These are phyloP conservation scores for Ustilago vetiveriae DNA, from an alignment of 1,284 basidiomycete genomes.

Conservation along the genomic window DNA sequence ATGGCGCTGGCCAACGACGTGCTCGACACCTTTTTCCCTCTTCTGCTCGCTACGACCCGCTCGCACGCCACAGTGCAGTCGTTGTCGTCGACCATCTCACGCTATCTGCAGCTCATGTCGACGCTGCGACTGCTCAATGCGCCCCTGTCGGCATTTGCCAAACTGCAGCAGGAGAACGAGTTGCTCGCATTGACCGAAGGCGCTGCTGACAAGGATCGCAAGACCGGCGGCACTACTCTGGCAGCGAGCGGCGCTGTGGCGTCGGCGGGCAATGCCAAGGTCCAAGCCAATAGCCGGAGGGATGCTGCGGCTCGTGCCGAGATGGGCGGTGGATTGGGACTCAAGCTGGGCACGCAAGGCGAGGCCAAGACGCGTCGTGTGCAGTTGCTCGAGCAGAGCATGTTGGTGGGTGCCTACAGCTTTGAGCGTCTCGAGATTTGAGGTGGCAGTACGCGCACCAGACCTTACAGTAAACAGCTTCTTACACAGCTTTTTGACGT, in stretches of 20 bases:
- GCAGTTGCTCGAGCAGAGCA: conserved; percentile 44
- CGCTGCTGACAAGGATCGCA: conserved; percentile 4
- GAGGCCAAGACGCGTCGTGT: conserved; percentile 34
- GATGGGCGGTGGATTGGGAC: conserved; percentile 47
- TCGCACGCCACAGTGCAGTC: conserved; percentile 29
- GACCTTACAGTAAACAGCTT: not conserved
- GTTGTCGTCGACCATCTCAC: conserved; percentile 33
- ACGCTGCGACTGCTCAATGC: conserved; percentile 35
- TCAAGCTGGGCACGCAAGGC: conserved; percentile 41
- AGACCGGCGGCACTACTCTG: conserved; percentile 5
- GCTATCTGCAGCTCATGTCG: conserved; percentile 31
- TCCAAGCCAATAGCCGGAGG: conserved; percentile 21
- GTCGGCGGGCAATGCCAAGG: conserved; percentile 40
- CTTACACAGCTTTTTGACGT: no score
- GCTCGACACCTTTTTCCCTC: conserved; percentile 50
- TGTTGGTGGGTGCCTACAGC: conserved; percentile 50
- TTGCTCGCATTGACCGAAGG: conserved; percentile 3
- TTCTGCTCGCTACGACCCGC: conserved; percentile 38
- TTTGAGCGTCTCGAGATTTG: conserved; percentile 48
- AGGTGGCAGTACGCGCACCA: not conserved
- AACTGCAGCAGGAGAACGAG: conserved; percentile 40
- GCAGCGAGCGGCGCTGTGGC: conserved; percentile 30
- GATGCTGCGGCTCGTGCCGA: conserved; percentile 39
- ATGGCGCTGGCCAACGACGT: conserved; percentile 47
- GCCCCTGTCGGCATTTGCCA: conserved; percentile 49